Conservation (phyloP, 805 yeast genomes). For the Candida qinlingensis region DNA sequence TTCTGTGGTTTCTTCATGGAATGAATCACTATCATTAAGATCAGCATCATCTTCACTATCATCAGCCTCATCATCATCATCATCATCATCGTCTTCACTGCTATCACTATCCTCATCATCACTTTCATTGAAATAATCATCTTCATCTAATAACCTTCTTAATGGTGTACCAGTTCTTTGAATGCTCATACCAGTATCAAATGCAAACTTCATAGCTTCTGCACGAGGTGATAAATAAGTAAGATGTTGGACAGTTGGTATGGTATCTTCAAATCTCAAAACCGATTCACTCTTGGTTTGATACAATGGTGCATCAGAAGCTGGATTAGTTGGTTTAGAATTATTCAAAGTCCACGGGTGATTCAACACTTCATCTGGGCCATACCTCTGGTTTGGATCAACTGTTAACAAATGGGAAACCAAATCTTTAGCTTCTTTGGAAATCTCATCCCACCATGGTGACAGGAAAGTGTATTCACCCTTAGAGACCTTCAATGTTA, state of each 20-base stretch:
- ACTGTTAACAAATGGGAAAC: conserved; percentile 75
- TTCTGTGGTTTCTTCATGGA: conserved; percentile 6
- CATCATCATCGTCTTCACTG: conserved; percentile 8
- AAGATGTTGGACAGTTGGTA: conserved; percentile 14
- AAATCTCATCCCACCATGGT: conserved; percentile 91
- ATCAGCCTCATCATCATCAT: conserved; percentile 9
- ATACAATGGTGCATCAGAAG: conserved; percentile 39
- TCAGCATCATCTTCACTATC: conserved; percentile 8
- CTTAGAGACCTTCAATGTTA: conserved; percentile 60
- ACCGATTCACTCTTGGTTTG: conserved; percentile 17
- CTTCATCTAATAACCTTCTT: conserved; percentile 20
- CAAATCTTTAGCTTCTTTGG: conserved; percentile 83
- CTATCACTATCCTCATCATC: conserved; percentile 8
- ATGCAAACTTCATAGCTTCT: conserved; percentile 77
- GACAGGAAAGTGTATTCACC: conserved; percentile 68
- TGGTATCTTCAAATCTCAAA: conserved; percentile 25
- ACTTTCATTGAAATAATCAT: conserved; percentile 24
- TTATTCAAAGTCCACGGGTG: conserved; percentile 76
- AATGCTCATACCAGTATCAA: conserved; percentile 81
- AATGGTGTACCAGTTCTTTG: conserved; percentile 44
- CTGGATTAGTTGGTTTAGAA: conserved; percentile 33
- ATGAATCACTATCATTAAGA: conserved; percentile 4
- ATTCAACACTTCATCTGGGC: conserved; percentile 66
- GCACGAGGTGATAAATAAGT: conserved; percentile 58
- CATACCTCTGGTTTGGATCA: conserved; percentile 73